phyloP scores from a whole-genome alignment of 352 stramenopile species.

The Phytopythium mirpurense region DNA sequence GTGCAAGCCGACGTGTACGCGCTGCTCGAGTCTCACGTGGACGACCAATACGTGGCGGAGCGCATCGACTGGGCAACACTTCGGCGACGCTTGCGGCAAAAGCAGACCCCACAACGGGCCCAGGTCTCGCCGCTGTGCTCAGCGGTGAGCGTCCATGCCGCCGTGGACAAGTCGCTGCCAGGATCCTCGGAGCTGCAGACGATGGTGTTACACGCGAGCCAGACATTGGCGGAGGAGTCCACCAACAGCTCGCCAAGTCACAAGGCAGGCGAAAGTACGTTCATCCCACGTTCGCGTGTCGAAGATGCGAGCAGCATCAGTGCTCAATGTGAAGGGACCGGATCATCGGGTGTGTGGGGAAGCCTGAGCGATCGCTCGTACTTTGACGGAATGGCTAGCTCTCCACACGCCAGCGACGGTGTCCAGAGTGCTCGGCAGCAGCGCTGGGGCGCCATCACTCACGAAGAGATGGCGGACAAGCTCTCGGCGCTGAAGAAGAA shows the following conservation, averaged over 20 bases:
- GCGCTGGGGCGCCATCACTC: neutral
- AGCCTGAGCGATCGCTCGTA: constrained; percentile 44
- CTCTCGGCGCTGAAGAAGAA: constrained; percentile 58
- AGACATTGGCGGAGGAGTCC: neutral
- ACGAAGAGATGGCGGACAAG: constrained; percentile 43
- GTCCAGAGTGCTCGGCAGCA: neutral
- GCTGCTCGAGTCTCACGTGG: constrained; percentile 34
- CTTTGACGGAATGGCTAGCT: constrained; percentile 10
- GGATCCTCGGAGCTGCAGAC: constrained; percentile 35
- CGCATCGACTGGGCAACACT: constrained; percentile 48
- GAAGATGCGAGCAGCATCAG: neutral
- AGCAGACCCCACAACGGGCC: constrained; percentile 17
- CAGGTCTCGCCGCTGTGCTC: neutral
- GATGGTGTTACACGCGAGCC: constrained; percentile 9
- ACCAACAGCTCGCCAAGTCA: neutral
- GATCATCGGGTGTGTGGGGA: neutral
- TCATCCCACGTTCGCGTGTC: neutral
- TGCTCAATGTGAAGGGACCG: neutral
- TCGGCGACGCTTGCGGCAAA: constrained; percentile 25
- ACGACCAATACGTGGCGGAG: constrained; percentile 50
- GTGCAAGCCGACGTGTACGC: constrained; percentile 35
- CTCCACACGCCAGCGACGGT: neutral
- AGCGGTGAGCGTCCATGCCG: neutral
- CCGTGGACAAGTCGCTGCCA: constrained; percentile 29
- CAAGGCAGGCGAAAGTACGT: neutral